Conservation (phyloP, 306 rosid genomes). For the Lagenaria siceraria region DNA sequence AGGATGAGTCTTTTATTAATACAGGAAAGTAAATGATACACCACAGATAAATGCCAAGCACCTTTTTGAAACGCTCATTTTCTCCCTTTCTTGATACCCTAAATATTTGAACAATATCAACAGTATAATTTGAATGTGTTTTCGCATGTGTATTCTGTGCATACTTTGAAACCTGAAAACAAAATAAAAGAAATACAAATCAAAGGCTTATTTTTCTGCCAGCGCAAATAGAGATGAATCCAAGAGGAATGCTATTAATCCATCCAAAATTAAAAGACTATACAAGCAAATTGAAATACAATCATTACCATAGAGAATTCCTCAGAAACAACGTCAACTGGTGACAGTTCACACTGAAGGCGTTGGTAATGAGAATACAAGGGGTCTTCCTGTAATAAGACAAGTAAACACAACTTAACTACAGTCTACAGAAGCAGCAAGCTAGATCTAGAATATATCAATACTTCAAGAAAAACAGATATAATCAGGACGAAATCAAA, state of each 20-base stretch:
- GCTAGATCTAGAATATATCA: slow-evolving; percentile 4
- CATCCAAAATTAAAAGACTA: background rate
- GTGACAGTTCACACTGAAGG: slow-evolving; percentile 60
- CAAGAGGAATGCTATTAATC: background rate
- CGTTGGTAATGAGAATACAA: slow-evolving; percentile 58
- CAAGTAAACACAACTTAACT: background rate
- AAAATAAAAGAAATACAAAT: background rate
- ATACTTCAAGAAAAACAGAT: background rate
- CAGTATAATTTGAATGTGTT: slow-evolving; percentile 73
- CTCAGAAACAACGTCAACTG: slow-evolving; percentile 37
- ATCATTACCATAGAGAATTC: slow-evolving; percentile 70
- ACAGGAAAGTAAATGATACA: background rate
- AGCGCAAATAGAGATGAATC: background rate
- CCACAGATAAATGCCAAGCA: slow-evolving; percentile 11
- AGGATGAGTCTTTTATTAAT: background rate
- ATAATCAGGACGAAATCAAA: background rate
- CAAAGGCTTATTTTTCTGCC: slow-evolving; percentile 9
- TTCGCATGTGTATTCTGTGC: slow-evolving; percentile 74
- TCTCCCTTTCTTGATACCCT: slow-evolving; percentile 56
- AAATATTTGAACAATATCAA: slow-evolving; percentile 61
- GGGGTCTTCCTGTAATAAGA: slow-evolving; percentile 57
- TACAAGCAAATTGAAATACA: background rate
- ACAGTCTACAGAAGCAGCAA: background rate
- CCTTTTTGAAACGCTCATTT: slow-evolving; percentile 66
- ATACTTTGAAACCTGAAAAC: slow-evolving; percentile 60